Percentiles rank a stretch among this genome's conserved stretches.
Evolutionary conservation across 495 filamentous ascomycete genomes (phyloP).

Genomic region (Amniculicola lignicola): DNA sequence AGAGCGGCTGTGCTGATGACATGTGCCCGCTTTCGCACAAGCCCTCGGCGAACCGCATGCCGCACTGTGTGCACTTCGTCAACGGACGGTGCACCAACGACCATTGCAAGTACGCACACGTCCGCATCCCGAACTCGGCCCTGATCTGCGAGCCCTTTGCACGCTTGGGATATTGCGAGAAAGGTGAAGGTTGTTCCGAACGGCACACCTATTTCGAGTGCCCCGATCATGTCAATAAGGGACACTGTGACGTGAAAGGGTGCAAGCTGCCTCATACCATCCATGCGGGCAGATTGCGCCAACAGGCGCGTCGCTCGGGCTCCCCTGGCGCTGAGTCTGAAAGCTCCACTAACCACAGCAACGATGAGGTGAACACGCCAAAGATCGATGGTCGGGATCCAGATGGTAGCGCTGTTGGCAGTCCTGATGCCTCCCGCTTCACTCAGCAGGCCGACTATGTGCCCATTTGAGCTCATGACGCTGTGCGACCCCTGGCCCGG

Average conservation of each 20-base stretch:
- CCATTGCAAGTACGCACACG: slow-evolving; percentile 85
- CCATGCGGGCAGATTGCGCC: slow-evolving; percentile 71
- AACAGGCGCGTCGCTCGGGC: slow-evolving; percentile 46
- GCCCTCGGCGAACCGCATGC: slow-evolving; percentile 76
- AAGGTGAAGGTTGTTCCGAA: slow-evolving; percentile 72
- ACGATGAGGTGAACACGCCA: too few relatives aligned
- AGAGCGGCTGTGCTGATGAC: slow-evolving; percentile 74
- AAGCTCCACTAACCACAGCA: too few relatives aligned
- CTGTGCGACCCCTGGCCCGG: too few relatives aligned
- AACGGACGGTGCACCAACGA: slow-evolving; percentile 86
- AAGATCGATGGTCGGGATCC: too few relatives aligned
- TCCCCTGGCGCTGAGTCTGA: slow-evolving; percentile 8
- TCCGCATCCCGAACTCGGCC: slow-evolving; percentile 74
- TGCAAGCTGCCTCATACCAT: slow-evolving; percentile 87
- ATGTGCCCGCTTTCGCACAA: slow-evolving; percentile 94
- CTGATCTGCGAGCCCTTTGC: slow-evolving; percentile 84
- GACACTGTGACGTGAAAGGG: slow-evolving; percentile 71
- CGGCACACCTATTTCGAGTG: slow-evolving; percentile 89
- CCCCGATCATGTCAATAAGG: slow-evolving; percentile 90
- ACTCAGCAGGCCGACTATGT: too few relatives aligned
- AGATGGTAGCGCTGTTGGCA: too few relatives aligned
- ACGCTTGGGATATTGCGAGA: slow-evolving; percentile 83
- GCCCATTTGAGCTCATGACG: too few relatives aligned
- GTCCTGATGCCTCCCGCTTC: too few relatives aligned
- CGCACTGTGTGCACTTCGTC: slow-evolving; percentile 85